A percentile compares a stretch with the other conserved stretches of the same genome.
These are phyloP conservation scores for Amanita polypyramis DNA, from an alignment of 768 basidiomycete genomes.

Conservation along the genomic window DNA sequence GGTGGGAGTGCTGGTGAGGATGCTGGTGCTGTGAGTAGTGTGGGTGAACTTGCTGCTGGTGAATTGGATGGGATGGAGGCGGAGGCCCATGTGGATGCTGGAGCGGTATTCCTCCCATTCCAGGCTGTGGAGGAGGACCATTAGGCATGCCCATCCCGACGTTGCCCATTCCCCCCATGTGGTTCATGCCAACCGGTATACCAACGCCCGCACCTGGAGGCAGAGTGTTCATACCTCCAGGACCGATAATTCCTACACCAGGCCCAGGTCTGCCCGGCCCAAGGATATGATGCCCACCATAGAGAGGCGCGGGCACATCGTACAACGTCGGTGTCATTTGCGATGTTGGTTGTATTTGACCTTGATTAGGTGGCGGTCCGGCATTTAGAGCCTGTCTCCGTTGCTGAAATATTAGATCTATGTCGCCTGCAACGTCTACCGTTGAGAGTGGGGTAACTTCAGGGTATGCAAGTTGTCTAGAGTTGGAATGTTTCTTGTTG, in stretches of 20 bases:
- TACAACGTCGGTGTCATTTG: slow-evolving; percentile 7
- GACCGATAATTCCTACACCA: slow-evolving; percentile 6
- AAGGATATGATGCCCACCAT: slow-evolving; percentile 5
- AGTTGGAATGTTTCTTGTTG: slow-evolving; percentile 16
- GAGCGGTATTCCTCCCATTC: not conserved
- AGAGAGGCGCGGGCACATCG: slow-evolving; percentile 3
- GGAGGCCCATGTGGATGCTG: slow-evolving; percentile 1
- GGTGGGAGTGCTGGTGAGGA: slow-evolving; percentile 1
- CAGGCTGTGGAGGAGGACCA: not conserved
- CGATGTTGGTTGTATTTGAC: not conserved
- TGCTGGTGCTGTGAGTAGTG: slow-evolving; percentile 9
- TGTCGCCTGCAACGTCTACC: slow-evolving; percentile 38
- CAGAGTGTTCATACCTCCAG: slow-evolving; percentile 6
- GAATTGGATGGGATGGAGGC: not conserved
- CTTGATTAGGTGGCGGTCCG: not conserved
- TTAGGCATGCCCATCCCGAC: slow-evolving; percentile 12
- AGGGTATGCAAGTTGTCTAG: slow-evolving; percentile 27
- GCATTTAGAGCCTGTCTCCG: slow-evolving; percentile 13
- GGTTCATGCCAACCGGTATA: slow-evolving; percentile 1
- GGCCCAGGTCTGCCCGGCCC: slow-evolving; percentile 1
- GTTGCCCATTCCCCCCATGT: slow-evolving; percentile 1
- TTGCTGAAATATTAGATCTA: slow-evolving; percentile 44
- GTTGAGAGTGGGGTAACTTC: slow-evolving; percentile 37
- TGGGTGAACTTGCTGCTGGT: slow-evolving; percentile 5
- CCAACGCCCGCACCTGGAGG: slow-evolving; percentile 1